Conservation (phyloP, 2,329 filamentous ascomycete genomes). For the Botrytis tulipae region DNA sequence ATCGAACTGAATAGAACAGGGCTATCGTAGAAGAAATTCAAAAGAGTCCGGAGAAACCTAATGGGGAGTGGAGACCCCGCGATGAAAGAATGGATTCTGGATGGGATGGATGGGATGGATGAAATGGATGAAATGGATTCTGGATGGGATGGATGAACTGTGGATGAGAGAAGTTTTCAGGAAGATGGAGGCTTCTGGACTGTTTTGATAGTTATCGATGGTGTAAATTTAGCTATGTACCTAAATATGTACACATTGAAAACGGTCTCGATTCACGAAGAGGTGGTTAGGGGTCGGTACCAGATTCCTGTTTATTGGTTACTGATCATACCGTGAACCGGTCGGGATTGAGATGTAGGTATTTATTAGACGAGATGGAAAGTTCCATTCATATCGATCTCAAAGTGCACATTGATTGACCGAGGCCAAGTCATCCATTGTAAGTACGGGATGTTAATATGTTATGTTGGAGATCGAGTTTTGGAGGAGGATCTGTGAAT, state of each 20-base stretch:
- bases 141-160: neutral
- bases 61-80: slow-evolving; percentile 1
- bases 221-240: neutral
- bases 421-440: neutral
- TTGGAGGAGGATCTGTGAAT: neutral
- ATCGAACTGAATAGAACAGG: too few relatives aligned
- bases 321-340: neutral
- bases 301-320: neutral
- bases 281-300: neutral
- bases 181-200: neutral
- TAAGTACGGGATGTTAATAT: neutral
- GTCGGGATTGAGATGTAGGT: too few relatives aligned
- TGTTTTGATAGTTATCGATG: neutral
- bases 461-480: neutral
- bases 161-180: neutral
- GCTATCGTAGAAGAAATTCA: too few relatives aligned
- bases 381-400: neutral
- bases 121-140: neutral
- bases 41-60: neutral
- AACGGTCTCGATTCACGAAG: neutral
- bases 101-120: neutral
- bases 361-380: neutral
- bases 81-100: neutral
- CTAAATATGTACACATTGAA: neutral
- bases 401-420: neutral